Base-by-base conservation (phyloP, 2,329 filamentous ascomycete species). In the Phoma sp. region DNA sequence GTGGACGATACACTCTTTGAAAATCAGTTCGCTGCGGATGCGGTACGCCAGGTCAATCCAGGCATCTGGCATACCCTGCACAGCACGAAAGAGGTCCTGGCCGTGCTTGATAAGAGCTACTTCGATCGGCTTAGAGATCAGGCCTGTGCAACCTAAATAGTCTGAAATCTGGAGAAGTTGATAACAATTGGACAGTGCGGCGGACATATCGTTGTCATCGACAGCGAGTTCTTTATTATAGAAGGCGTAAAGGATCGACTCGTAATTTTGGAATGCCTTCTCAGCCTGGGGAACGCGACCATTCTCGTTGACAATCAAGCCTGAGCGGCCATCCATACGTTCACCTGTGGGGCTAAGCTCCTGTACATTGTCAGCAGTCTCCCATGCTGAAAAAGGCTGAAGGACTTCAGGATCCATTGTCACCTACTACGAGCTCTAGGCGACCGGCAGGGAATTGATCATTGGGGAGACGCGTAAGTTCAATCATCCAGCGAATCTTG, bases 31-130 rank as follows among this genome's bases (percentile, higher is more conserved):
- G 20, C 77, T 81, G 36, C 73, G 73, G 40, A 84, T 73, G n/a
- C 77, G 77, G 34, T 68, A 61, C 7, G 74, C 77, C 40, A 83
- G 74, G 14, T 75, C 69, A 11, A 79, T 68, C 82, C 82, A 85
- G 0, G 61, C 66, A 12, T 73, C 57, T 0, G 82, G 80, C 26
- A 73, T 72, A 17, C 59, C 54, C 10, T 77, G 64, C 53, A 84
- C 79, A 5, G 76, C 71, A 12, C 68, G 72, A 65, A 77, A 81
- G 7, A 84, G 71, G 5, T 68, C 61, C 55, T 81, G 78, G 17
- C 78, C 79, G 28, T 78, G 76, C 42, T 76, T 75, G 47, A 82
- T 66, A 2, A 84, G 75, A 1, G 78, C 76, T 29, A 78, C 74
- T 52, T 82, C 79, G 53, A 84, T 75, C 4, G 75, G 67, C 21